Base-by-base conservation (phyloP, 2,329 filamentous ascomycete genomes). In the Botrytis fabae region DNA sequence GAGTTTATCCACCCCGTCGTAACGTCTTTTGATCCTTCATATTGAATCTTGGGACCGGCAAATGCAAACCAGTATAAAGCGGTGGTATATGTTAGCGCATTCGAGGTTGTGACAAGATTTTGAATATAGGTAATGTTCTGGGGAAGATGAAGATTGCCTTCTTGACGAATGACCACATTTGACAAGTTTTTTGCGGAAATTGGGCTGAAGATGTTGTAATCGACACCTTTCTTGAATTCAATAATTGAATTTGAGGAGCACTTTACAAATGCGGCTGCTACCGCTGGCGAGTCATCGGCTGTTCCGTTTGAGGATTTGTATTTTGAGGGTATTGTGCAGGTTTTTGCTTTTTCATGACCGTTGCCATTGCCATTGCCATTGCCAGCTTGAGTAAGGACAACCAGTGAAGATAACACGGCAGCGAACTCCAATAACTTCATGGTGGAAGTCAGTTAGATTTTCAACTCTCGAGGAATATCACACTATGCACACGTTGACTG, bases 1-100 rank as follows among this genome's bases (percentile, higher is more conserved):
- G 82, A 84, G 72, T 84, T 81, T 74, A 85, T 84, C 83, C 83
- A 85, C 70, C 84, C 83, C n/a, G 79, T 78, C 48, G 79, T 79
- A 57, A 82, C 77, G 72, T 83, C 80, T 10, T 77, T 73, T 1
- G 81, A 81, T 8, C 82, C 82, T 12, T 79, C 77, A 69, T 78
- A 83, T 63, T 81, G 75, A 42, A 83, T 78, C 22, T 77, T 76
- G 8, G 78, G 75, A 25, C 82, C 82, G 61, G 79, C 73, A 25
- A 85, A 78, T 3, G 77, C 77, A 72, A 84, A 83, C 83, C 83
- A 85, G 61, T 80, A 79, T 10, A 80, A 68, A 2, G 78, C 76
- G 3, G 77, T 75, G 0, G 75, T 76, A 32, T 80, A 82, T 18
- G 80, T 78, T 12, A 76, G 73, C 3, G 79, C 77, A 51, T 78